Base-by-base conservation (phyloP, 2,329 filamentous ascomycete genomes). In the Coleophoma eucalyptorum region DNA sequence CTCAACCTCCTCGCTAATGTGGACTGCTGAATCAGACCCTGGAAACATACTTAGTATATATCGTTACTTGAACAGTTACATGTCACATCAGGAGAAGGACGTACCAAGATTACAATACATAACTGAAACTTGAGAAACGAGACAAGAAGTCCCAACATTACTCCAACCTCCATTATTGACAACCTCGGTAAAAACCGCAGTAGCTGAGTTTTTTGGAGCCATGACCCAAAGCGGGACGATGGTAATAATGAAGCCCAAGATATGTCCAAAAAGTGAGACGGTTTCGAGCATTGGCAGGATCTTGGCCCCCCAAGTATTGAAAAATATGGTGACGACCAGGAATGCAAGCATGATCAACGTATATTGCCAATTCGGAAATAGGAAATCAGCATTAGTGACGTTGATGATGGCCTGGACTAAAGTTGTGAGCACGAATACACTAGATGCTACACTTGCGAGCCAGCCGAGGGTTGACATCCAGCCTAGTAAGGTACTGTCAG, bases 1-100 rank as follows among this genome's bases (percentile, higher is more conserved):
- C 43, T 70, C 65, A 26, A 79, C 72, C 58, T 79, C 77, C 59
- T 79, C 77, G 5, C 75, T 72, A 61, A 76, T 70, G 50, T 72
- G 63, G 6, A 55, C 68, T 48, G 57, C 66, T 51, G 60, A 50
- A 51, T 59, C 58, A 12, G 21, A 43, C 33, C 48, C 50, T 49
- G 13, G 33, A n/a, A 38, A 21, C 3, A 12, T 42, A 11, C 21
- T 19, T 20, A 19, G 18, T 19, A 10, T 42, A 42, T 19, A n/a
- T 2, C 16, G 26, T 26, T 26, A 26, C 26, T 26, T 3, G 26
- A 5, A 26, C n/a, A 6, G 10, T 5, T 26, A 26, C 26, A 26
- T 8, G 10, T 26, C 26, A 26, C 26, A 26, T 26, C 26, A 26
- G 26, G 10, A 3, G 26, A 26, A 26, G 26, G 7, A 16, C 63